Evolutionary conservation across 1,284 basidiomycete genomes (phyloP).

Genomic region (Dichomitus squalens): DNA sequence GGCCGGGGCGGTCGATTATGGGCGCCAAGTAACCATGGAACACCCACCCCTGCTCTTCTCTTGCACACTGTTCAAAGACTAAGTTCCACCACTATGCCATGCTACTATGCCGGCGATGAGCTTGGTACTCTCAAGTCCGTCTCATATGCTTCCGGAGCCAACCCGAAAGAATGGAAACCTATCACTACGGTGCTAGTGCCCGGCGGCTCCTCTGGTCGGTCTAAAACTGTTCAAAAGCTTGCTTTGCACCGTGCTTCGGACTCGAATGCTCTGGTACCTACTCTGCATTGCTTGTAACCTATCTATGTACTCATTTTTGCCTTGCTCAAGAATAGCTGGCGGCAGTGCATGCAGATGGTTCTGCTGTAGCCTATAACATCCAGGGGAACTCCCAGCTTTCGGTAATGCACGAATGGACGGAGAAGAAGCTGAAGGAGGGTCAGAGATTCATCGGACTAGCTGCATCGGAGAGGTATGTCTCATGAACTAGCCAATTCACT

Average conservation of each 20-base stretch:
- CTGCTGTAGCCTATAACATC: slow-evolving; percentile 45
- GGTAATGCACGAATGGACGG: slow-evolving; percentile 57
- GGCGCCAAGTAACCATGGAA: neutral
- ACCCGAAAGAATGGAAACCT: slow-evolving; percentile 31
- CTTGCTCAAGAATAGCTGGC: slow-evolving; percentile 52
- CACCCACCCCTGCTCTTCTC: neutral
- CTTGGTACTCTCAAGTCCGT: slow-evolving; percentile 71
- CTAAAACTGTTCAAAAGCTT: slow-evolving; percentile 45
- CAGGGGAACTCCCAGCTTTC: slow-evolving; percentile 43
- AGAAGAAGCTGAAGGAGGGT: slow-evolving; percentile 53
- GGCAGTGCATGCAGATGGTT: slow-evolving; percentile 62
- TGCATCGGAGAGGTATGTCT: slow-evolving; percentile 45
- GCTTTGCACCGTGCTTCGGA: slow-evolving; percentile 25
- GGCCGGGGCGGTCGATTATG: slow-evolving; percentile 2
- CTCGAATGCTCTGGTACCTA: slow-evolving; percentile 28
- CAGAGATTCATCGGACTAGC: slow-evolving; percentile 65
- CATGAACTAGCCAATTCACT: neutral
- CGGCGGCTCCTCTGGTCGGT: slow-evolving; percentile 35
- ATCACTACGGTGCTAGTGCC: slow-evolving; percentile 39
- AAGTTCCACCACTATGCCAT: slow-evolving; percentile 60
- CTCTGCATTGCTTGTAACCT: neutral
- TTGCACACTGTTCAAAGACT: neutral
- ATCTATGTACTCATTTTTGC: slow-evolving; percentile 9
- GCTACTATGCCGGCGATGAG: slow-evolving; percentile 73
- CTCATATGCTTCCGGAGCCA: slow-evolving; percentile 35